These are phyloP conservation scores for Aspergillus hancockii DNA, from an alignment of 495 filamentous ascomycete species.

Conservation along the genomic window DNA sequence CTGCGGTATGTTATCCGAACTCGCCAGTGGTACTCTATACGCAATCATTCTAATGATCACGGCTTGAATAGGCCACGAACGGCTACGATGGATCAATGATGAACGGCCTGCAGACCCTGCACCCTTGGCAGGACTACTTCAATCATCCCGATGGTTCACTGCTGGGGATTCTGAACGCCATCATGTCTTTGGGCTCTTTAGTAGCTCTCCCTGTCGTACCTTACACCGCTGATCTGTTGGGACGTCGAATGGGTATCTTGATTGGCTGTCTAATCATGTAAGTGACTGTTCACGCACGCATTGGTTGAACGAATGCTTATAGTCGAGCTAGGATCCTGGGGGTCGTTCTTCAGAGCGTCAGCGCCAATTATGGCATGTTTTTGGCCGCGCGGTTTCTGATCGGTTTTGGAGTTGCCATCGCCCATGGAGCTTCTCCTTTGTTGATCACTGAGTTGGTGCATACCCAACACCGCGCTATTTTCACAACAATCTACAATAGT, in stretches of 20 bases:
- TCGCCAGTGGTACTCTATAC: background rate
- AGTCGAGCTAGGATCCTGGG: conserved; percentile 46
- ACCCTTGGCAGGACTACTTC: conserved; percentile 40
- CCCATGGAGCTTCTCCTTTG: conserved; percentile 62
- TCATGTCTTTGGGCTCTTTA: conserved; percentile 68
- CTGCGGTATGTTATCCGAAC: conserved; percentile 24
- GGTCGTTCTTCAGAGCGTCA: conserved; percentile 52
- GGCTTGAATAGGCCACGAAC: conserved; percentile 48
- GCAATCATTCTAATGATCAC: background rate
- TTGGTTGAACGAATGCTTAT: conserved; percentile 45
- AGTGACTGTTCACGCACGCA: conserved; percentile 48
- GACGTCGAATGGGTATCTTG: conserved; percentile 61
- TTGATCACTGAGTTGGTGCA: conserved; percentile 66
- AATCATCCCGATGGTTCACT: conserved; percentile 50
- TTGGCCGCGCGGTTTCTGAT: conserved; percentile 25
- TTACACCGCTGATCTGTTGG: conserved; percentile 59
- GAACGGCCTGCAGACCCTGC: conserved; percentile 42
- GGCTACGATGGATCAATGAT: conserved; percentile 64
- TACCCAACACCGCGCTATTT: conserved; percentile 65
- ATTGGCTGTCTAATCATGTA: conserved; percentile 65
- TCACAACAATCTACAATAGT: conserved; percentile 68
- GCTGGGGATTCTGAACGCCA: conserved; percentile 65
- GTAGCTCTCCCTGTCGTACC: conserved; percentile 65
- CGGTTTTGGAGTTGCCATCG: conserved; percentile 67
- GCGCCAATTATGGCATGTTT: conserved; percentile 44